Evolutionary conservation across 2,329 filamentous ascomycete species (phyloP).

Genomic region (Dendrostoma leiphaemia): DNA sequence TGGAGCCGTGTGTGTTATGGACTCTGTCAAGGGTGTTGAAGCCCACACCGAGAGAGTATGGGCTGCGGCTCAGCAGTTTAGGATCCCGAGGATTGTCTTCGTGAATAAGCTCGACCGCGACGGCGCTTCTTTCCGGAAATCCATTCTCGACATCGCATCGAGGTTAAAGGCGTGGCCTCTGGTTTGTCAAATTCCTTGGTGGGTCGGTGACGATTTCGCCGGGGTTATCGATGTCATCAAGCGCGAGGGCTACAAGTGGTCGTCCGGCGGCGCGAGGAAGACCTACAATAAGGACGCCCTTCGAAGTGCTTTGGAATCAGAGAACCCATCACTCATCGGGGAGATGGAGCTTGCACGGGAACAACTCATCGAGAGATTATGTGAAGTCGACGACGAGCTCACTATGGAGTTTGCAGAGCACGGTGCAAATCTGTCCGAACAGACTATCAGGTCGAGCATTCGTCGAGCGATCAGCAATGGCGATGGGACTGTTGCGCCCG

Average conservation of each 20-base stretch:
- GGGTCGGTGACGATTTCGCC: conserved; percentile 74
- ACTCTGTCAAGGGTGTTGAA: conserved; percentile 62
- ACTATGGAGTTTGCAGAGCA: conserved; percentile 81
- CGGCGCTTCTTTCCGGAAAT: conserved; percentile 78
- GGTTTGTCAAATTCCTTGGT: conserved; percentile 95
- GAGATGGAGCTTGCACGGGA: conserved; percentile 76
- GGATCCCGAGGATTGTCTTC: conserved; percentile 78
- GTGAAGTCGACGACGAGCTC: conserved; percentile 83
- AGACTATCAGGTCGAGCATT: conserved; percentile 70
- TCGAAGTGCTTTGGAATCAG: conserved; percentile 42
- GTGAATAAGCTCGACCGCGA: conserved; percentile 85
- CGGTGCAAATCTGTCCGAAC: conserved; percentile 69
- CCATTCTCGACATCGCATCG: conserved; percentile 80
- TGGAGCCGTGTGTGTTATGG: conserved; percentile 35
- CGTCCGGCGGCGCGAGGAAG: conserved; percentile 36
- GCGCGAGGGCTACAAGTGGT: conserved; percentile 72
- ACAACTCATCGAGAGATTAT: conserved; percentile 77
- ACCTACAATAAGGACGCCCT: conserved; percentile 26
- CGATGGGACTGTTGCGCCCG: conserved; percentile 73
- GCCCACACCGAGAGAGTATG: conserved; percentile 97
- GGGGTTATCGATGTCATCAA: conserved; percentile 84
- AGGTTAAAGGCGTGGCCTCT: conserved; percentile 82
- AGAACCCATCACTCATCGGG: conserved; percentile 53
- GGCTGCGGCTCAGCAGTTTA: conserved; percentile 82
- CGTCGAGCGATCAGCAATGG: conserved; percentile 67